Evolutionary conservation across 1,139 yeast genomes (phyloP).

Genomic region (Suhomyces bolitotheri): DNA sequence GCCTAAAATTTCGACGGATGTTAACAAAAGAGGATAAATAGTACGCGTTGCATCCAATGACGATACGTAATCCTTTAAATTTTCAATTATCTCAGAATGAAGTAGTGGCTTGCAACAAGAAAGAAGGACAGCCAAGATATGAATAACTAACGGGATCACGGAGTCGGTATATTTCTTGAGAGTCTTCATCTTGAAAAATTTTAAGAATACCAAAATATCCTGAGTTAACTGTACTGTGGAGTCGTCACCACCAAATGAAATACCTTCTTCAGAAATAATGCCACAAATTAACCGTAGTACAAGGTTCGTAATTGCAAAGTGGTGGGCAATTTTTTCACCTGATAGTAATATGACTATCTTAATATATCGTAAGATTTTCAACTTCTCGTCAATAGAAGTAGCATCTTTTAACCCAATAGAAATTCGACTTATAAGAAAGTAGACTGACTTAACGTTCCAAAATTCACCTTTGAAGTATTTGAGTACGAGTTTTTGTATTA

Average conservation of each 20-base stretch:
- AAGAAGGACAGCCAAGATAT: constrained; percentile 16
- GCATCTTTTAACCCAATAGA: constrained; percentile 27
- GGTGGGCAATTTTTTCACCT: constrained; percentile 11
- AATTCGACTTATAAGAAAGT: constrained; percentile 40
- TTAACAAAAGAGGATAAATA: constrained; percentile 15
- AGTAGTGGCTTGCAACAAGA: background rate
- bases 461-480: constrained; percentile 23
- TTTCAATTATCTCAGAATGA: constrained; percentile 1
- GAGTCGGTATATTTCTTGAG: constrained; percentile 12
- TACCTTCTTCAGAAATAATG: constrained; percentile 15
- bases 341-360: constrained; percentile 39
- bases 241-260: background rate
- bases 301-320: constrained; percentile 21
- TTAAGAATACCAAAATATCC: constrained; percentile 25
- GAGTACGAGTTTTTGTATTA: constrained; percentile 19
- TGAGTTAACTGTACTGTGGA: constrained; percentile 16
- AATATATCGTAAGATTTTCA: constrained; percentile 36
- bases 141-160: constrained; percentile 15
- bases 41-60: constrained; percentile 7
- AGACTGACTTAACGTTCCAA: constrained; percentile 40
- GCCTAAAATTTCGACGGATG: constrained; percentile 16
- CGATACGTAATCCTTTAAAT: constrained; percentile 14
- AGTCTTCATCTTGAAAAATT: constrained; percentile 12
- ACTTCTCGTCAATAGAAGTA: constrained; percentile 23
- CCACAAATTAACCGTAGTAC: constrained; percentile 24